Evolutionary conservation across 352 stramenopile species (phyloP).

Genomic region (Phytophthora foliorum): DNA sequence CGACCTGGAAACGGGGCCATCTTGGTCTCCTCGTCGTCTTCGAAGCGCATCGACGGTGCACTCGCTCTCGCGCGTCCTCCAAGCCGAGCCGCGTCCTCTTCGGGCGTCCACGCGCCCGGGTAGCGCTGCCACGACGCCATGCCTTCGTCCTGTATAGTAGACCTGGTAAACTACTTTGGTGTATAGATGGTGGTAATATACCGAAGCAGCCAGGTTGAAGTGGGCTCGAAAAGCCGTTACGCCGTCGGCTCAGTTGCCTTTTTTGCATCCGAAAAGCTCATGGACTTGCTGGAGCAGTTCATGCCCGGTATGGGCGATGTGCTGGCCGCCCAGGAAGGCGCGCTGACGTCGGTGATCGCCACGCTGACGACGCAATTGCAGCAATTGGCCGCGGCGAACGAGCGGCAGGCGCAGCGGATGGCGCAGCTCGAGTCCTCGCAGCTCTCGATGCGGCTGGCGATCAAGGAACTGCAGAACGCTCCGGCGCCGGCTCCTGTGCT

Average conservation of each 20-base stretch:
- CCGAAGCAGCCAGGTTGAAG: no score
- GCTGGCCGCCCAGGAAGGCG: slow-evolving; percentile 67
- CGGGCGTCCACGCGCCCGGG: slow-evolving; percentile 6
- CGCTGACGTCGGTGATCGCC: slow-evolving; percentile 60
- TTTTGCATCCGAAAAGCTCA: slow-evolving; percentile 16
- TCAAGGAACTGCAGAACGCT: slow-evolving; percentile 37
- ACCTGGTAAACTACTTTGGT: no score
- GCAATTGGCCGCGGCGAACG: slow-evolving; percentile 50
- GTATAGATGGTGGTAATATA: no score
- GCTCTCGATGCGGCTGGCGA: slow-evolving; percentile 26
- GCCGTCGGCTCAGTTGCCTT: not conserved
- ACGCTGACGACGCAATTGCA: slow-evolving; percentile 67
- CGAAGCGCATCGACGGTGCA: slow-evolving; percentile 15
- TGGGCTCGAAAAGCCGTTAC: slow-evolving; percentile 12
- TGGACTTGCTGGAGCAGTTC: slow-evolving; percentile 73
- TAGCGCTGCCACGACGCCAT: slow-evolving; percentile 38
- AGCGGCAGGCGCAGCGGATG: slow-evolving; percentile 42
- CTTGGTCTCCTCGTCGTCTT: slow-evolving; percentile 11
- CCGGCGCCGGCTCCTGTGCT: slow-evolving; percentile 30
- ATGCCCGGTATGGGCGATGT: slow-evolving; percentile 73
- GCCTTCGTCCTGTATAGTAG: not conserved
- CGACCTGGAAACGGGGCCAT: not conserved
- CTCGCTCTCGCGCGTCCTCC: slow-evolving; percentile 5
- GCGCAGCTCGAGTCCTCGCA: slow-evolving; percentile 50
- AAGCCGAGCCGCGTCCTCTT: slow-evolving; percentile 8